Percentiles rank a stretch among this genome's conserved stretches.
Conservation (phyloP, 768 basidiomycete species). For the Russula sp. region DNA sequence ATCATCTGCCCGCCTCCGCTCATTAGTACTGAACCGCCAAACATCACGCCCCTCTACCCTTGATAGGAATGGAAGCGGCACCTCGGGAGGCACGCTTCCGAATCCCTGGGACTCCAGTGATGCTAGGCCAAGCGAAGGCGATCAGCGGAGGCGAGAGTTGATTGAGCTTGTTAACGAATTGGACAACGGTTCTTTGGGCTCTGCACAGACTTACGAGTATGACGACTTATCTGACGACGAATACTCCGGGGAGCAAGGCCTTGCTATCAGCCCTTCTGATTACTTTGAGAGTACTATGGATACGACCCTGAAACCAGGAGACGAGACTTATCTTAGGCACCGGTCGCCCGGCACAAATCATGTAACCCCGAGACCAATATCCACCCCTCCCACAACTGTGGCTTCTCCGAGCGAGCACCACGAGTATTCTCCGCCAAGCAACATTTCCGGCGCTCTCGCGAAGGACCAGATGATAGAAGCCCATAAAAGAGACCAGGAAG, state of each 20-base stretch:
- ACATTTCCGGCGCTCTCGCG: background rate
- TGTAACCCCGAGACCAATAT: slow-evolving; percentile 1
- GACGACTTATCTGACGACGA: slow-evolving; percentile 14
- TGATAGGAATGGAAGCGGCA: background rate
- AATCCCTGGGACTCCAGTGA: slow-evolving; percentile 10
- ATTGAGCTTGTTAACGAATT: slow-evolving; percentile 17
- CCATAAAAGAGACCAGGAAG: background rate
- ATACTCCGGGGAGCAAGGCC: slow-evolving; percentile 27
- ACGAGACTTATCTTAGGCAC: background rate
- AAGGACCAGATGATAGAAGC: background rate
- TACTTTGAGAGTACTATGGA: background rate
- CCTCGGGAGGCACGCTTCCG: slow-evolving; percentile 2
- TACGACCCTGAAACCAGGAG: background rate
- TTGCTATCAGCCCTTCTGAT: slow-evolving; percentile 22
- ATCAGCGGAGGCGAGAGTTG: slow-evolving; percentile 15
- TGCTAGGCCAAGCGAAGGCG: background rate
- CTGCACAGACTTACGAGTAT: background rate
- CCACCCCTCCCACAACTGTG: background rate
- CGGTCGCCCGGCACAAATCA: background rate
- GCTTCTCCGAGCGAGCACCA: background rate
- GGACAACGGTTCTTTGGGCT: slow-evolving; percentile 3
- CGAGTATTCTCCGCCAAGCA: background rate
- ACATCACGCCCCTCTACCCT: background rate
- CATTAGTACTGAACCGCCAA: slow-evolving; percentile 12
- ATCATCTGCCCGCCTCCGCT: slow-evolving; percentile 6